phyloP scores from a whole-genome alignment of 768 basidiomycete species.

The Xanthoconium purpureum region DNA sequence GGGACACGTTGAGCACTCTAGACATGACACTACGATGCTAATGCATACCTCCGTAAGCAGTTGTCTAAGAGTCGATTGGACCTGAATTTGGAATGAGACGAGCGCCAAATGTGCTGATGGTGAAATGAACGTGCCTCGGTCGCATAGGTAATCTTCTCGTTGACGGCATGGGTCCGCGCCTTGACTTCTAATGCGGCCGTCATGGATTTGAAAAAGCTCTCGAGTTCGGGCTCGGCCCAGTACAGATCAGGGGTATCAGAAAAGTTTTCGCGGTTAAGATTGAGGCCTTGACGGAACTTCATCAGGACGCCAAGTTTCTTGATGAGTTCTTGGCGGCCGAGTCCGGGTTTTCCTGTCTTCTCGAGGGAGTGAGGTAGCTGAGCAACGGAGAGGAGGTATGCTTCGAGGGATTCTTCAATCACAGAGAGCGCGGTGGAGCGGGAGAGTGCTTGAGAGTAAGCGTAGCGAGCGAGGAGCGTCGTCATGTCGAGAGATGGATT shows the following conservation, averaged over 20 bases:
- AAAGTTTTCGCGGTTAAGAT: conserved; percentile 86
- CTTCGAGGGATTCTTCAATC: conserved; percentile 80
- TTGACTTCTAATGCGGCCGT: conserved; percentile 85
- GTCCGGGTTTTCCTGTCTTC: conserved; percentile 78
- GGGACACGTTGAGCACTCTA: conserved; percentile 1
- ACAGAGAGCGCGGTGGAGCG: conserved; percentile 85
- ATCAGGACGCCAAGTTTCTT: conserved; percentile 90
- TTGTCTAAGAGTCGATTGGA: conserved; percentile 86
- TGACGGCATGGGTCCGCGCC: conserved; percentile 73
- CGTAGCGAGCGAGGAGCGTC: conserved; percentile 82
- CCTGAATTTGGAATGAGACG: conserved; percentile 34
- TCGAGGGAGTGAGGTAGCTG: conserved; percentile 72
- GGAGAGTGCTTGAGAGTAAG: conserved; percentile 88
- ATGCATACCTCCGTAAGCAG: conserved; percentile 70
- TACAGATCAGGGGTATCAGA: conserved; percentile 89
- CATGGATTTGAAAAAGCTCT: conserved; percentile 84
- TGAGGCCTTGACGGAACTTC: conserved; percentile 88
- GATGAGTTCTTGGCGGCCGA: conserved; percentile 78
- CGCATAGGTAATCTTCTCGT: conserved; percentile 91
- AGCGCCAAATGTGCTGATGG: background rate
- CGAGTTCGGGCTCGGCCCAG: conserved; percentile 90
- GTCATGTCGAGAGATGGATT: conserved; percentile 59
- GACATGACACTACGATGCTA: background rate
- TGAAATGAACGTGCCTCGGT: conserved; percentile 49
- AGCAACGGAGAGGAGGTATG: conserved; percentile 81